These are phyloP conservation scores for Adansonia gregorii DNA, from an alignment of 441 rosid species.

Conservation along the genomic window DNA sequence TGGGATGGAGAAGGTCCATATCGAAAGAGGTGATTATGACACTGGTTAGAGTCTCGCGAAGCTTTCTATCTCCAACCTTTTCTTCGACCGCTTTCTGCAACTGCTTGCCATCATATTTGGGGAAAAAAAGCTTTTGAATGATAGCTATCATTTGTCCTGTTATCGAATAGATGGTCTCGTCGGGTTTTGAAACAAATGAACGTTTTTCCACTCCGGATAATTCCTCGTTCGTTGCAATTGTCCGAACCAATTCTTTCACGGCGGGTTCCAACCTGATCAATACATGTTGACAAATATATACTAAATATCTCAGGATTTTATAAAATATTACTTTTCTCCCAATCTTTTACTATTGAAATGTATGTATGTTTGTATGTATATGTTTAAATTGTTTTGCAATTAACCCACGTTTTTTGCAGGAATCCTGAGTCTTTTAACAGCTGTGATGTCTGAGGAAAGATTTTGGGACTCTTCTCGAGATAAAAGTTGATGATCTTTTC, in stretches of 20 bases:
- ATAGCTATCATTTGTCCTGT: neutral
- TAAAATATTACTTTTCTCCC: neutral
- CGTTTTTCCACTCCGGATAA: neutral
- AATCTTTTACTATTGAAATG: neutral
- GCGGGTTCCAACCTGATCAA: neutral
- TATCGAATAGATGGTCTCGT: neutral
- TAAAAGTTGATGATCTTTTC: slow-evolving; percentile 18
- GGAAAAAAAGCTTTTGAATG: neutral
- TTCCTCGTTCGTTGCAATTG: neutral
- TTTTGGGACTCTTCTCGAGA: neutral
- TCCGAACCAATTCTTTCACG: neutral
- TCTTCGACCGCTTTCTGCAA: slow-evolving; percentile 28
- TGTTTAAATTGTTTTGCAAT: neutral
- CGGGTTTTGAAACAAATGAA: neutral
- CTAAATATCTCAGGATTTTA: neutral
- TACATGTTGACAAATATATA: neutral
- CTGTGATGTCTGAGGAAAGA: slow-evolving; percentile 9
- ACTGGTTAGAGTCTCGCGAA: slow-evolving; percentile 41
- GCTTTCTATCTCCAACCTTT: slow-evolving; percentile 32
- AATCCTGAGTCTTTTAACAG: too few relatives aligned
- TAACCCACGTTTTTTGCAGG: neutral
- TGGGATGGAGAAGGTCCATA: slow-evolving; percentile 46
- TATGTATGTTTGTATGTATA: too few relatives aligned
- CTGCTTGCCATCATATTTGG: slow-evolving; percentile 35
- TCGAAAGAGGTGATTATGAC: slow-evolving; percentile 56